Evolutionary conservation across 176 grass and related monocot genomes (phyloP).

Genomic region (Lolium multiflorum): DNA sequence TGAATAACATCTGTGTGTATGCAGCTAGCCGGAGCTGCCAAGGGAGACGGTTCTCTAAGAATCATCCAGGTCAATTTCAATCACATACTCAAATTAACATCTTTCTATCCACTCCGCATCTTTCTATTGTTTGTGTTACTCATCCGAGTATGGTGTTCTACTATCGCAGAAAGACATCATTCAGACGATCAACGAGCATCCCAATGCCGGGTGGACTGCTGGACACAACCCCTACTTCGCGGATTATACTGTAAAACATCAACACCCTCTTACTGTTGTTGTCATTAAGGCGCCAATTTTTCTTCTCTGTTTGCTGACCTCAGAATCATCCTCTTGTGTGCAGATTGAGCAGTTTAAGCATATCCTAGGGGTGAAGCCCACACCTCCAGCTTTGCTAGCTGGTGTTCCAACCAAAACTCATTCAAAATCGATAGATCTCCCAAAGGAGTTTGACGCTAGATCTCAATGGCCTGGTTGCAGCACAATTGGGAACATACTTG

Average conservation of each 20-base stretch:
- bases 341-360: conserved; percentile 84
- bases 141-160: neutral
- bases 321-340: conserved; percentile 13
- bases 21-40: conserved; percentile 36
- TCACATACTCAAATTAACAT: neutral
- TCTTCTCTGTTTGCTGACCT: neutral
- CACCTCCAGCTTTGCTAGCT: conserved; percentile 41
- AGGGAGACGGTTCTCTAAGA: conserved; percentile 27
- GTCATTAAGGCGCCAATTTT: neutral
- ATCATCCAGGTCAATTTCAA: conserved; percentile 46
- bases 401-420: conserved; percentile 57
- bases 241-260: conserved; percentile 75
- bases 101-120: neutral
- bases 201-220: conserved; percentile 82
- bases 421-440: conserved; percentile 54
- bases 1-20: neutral
- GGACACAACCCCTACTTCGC: conserved; percentile 63
- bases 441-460: conserved; percentile 80
- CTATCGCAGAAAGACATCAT: conserved; percentile 68
- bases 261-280: neutral
- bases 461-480: conserved; percentile 74
- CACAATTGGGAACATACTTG: conserved; percentile 89
- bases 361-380: conserved; percentile 82
- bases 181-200: conserved; percentile 68
- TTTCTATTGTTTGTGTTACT: neutral